Percentiles rank a stretch among this genome's conserved stretches.
Conservation (phyloP, 805 yeast genomes). For the Teunomyces kruisii region DNA sequence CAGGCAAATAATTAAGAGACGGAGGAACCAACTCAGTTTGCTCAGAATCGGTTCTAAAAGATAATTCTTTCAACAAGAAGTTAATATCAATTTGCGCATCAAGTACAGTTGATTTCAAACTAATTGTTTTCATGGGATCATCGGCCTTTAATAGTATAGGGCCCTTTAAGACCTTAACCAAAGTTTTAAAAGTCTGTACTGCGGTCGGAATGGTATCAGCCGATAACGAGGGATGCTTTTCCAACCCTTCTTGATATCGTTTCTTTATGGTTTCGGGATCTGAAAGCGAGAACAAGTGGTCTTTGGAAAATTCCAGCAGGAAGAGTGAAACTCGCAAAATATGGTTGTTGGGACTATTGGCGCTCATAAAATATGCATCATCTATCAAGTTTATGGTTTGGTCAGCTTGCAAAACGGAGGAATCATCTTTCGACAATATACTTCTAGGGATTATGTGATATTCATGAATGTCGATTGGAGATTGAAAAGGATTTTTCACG, state of each 20-base stretch:
- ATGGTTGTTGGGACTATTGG: constrained; percentile 24
- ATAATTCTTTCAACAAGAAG: constrained; percentile 48
- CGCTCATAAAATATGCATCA: constrained; percentile 33
- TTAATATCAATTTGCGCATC: constrained; percentile 58
- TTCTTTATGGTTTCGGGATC: constrained; percentile 49
- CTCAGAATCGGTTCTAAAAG: constrained; percentile 35
- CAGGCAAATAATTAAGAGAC: constrained; percentile 24
- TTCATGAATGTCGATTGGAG: constrained; percentile 30
- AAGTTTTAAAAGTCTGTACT: constrained; percentile 56
- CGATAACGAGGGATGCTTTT: constrained; percentile 25
- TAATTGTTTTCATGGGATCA: constrained; percentile 55
- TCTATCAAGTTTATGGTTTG: constrained; percentile 20
- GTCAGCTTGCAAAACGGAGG: constrained; percentile 14
- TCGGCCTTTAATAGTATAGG: constrained; percentile 51
- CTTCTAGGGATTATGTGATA: constrained; percentile 31
- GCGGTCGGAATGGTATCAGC: constrained; percentile 49
- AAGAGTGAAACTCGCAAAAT: constrained; percentile 53
- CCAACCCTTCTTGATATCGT: constrained; percentile 43
- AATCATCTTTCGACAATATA: constrained; percentile 29
- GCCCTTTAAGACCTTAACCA: constrained; percentile 64
- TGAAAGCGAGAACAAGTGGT: constrained; percentile 46
- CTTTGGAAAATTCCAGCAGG: constrained; percentile 47
- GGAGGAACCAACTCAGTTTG: constrained; percentile 50
- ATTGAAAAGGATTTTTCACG: constrained; percentile 16
- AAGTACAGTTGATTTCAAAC: constrained; percentile 48